Conservation (phyloP, 176 grass and related monocot species). For the Lolium multiflorum region DNA sequence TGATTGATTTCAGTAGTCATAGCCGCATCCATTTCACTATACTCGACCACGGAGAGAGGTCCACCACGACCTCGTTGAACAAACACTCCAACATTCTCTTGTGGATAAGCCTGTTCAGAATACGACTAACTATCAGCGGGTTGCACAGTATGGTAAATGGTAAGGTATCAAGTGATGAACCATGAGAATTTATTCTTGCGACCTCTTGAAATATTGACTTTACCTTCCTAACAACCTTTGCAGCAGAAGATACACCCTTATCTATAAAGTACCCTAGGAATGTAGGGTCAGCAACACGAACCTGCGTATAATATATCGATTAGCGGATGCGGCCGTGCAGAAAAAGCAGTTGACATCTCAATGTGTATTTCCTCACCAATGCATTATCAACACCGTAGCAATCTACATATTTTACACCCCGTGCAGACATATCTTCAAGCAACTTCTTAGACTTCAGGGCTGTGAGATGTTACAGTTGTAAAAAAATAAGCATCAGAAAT, state of each 20-base stretch:
- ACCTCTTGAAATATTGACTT: background rate
- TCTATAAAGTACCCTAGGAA: slow-evolving; percentile 99
- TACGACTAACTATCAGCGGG: slow-evolving; percentile 12
- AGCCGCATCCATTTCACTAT: slow-evolving; percentile 92
- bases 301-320: slow-evolving; percentile 54
- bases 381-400: slow-evolving; percentile 96
- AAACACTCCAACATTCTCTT: slow-evolving; percentile 99
- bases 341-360: background rate
- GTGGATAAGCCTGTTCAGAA: slow-evolving; percentile 86
- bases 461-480: slow-evolving; percentile 40
- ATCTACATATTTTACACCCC: slow-evolving; percentile 92
- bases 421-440: slow-evolving; percentile 82
- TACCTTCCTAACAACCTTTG: slow-evolving; percentile 98
- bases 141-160: background rate
- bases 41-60: slow-evolving; percentile 85
- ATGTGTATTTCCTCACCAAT: slow-evolving; percentile 60
- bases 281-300: slow-evolving; percentile 94
- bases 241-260: slow-evolving; percentile 79
- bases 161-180: slow-evolving; percentile 5
- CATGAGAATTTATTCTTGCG: background rate
- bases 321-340: slow-evolving; percentile 36
- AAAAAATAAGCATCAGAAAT: slow-evolving; percentile 32
- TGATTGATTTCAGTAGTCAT: slow-evolving; percentile 98
- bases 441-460: slow-evolving; percentile 83
- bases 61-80: slow-evolving; percentile 91